These are phyloP conservation scores for Termitomyces sp. DNA, from an alignment of 768 basidiomycete species.

Conservation along the genomic window DNA sequence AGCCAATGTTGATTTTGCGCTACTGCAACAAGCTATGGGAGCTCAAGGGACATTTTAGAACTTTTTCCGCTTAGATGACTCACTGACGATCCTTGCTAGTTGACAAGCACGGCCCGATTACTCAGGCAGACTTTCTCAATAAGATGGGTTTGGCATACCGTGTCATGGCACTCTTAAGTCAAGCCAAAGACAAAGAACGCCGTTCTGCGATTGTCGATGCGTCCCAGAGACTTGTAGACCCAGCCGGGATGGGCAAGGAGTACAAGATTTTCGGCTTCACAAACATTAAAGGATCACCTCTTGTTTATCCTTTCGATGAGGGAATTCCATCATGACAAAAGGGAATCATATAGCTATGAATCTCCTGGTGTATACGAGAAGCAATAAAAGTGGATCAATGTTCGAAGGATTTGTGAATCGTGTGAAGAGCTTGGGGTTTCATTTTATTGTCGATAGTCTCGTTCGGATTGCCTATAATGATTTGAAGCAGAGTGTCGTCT, in stretches of 20 bases:
- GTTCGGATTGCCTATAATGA: slow-evolving; percentile 1
- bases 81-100: slow-evolving; percentile 25
- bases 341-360: not conserved
- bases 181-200: slow-evolving; percentile 45
- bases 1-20: slow-evolving; percentile 94
- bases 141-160: slow-evolving; percentile 72
- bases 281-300: slow-evolving; percentile 13
- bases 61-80: not conserved
- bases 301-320: slow-evolving; percentile 31
- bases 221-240: slow-evolving; percentile 71
- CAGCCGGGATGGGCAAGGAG: slow-evolving; percentile 79
- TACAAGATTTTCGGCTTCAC: slow-evolving; percentile 75
- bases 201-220: slow-evolving; percentile 50
- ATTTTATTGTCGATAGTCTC: slow-evolving; percentile 5
- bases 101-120: slow-evolving; percentile 49
- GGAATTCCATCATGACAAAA: slow-evolving; percentile 4
- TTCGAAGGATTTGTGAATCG: not conserved
- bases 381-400: not conserved
- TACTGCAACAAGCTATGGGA: slow-evolving; percentile 71
- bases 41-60: slow-evolving; percentile 39
- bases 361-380: not conserved
- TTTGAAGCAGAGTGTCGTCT: not conserved
- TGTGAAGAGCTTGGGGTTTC: not conserved
- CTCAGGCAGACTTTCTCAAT: slow-evolving; percentile 72
- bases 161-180: slow-evolving; percentile 52